A percentile compares a stretch with the other conserved stretches of the same genome.
phyloP scores from a whole-genome alignment of 148 eudicot genomes.

The Vaccinium darrowii region DNA sequence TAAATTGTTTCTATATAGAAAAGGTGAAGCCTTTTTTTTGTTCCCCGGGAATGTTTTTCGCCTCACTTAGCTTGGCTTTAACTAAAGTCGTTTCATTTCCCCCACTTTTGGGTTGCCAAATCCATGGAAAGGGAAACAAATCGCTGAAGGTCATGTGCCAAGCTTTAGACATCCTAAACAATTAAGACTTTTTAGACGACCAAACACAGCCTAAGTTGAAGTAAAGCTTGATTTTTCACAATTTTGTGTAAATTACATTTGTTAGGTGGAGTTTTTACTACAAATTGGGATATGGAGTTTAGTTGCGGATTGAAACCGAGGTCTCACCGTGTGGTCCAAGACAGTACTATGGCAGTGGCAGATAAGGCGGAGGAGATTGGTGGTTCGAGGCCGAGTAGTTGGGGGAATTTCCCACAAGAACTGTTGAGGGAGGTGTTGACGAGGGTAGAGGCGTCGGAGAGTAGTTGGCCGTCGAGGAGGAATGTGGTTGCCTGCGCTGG shows the following conservation, averaged over 20 bases:
- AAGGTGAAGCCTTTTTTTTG: background rate
- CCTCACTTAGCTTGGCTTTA: no score
- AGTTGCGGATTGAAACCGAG: slow-evolving; percentile 38
- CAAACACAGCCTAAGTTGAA: background rate
- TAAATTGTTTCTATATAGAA: no score
- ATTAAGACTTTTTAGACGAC: background rate
- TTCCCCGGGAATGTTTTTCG: background rate
- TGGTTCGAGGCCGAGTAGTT: slow-evolving; percentile 45
- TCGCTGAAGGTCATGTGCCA: no score
- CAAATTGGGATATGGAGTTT: slow-evolving; percentile 30
- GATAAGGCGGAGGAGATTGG: slow-evolving; percentile 26
- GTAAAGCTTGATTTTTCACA: background rate
- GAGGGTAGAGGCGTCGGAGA: slow-evolving; percentile 60
- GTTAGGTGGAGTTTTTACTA: slow-evolving; percentile 18
- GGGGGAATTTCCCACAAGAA: slow-evolving; percentile 68
- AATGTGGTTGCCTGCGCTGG: slow-evolving; percentile 58
- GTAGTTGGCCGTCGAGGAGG: slow-evolving; percentile 51
- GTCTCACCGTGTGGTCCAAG: slow-evolving; percentile 45
- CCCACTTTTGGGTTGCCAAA: no score
- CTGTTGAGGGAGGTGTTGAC: slow-evolving; percentile 66
- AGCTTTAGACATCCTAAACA: no score
- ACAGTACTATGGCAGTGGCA: slow-evolving; percentile 22
- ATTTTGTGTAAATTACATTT: background rate
- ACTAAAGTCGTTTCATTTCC: no score
- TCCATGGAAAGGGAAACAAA: no score